These are phyloP conservation scores for Amanita rubescens DNA, from an alignment of 768 basidiomycete species.

Conservation along the genomic window DNA sequence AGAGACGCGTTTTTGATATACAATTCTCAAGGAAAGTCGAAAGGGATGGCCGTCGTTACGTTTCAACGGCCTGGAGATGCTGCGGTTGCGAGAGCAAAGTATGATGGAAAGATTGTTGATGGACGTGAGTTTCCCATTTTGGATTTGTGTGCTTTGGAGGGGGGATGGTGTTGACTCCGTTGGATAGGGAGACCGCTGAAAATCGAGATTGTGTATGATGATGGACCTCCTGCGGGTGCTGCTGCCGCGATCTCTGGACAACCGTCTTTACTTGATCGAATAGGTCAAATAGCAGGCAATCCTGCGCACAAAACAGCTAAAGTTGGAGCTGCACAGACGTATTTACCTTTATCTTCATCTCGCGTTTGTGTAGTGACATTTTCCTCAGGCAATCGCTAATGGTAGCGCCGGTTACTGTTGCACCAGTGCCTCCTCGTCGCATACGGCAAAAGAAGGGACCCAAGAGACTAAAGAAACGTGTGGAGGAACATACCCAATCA, in stretches of 20 bases:
- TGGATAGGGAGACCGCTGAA: constrained; percentile 56
- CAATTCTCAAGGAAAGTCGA: constrained; percentile 68
- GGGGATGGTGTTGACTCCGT: neutral
- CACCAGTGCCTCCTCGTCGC: constrained; percentile 28
- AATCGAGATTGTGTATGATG: constrained; percentile 49
- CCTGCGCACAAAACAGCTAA: constrained; percentile 9
- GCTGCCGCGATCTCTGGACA: constrained; percentile 11
- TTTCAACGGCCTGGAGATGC: constrained; percentile 65
- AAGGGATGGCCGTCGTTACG: constrained; percentile 71
- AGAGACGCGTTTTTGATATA: constrained; percentile 66
- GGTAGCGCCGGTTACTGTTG: constrained; percentile 4
- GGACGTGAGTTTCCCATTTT: constrained; percentile 32
- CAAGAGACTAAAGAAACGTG: constrained; percentile 56
- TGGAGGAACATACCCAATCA: neutral
- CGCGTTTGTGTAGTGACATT: neutral
- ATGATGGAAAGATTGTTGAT: constrained; percentile 72
- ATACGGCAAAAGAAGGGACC: constrained; percentile 65
- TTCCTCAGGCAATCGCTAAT: constrained; percentile 5
- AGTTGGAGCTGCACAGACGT: constrained; percentile 1
- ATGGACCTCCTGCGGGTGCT: constrained; percentile 16
- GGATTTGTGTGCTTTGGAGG: neutral
- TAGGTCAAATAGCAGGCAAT: constrained; percentile 16
- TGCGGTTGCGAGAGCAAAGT: constrained; percentile 53
- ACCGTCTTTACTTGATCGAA: constrained; percentile 23
- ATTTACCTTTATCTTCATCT: neutral